A percentile compares a stretch with the other conserved stretches of the same genome.
Evolutionary conservation across 352 stramenopile species (phyloP).

Genomic region (Pythium dissimile): DNA sequence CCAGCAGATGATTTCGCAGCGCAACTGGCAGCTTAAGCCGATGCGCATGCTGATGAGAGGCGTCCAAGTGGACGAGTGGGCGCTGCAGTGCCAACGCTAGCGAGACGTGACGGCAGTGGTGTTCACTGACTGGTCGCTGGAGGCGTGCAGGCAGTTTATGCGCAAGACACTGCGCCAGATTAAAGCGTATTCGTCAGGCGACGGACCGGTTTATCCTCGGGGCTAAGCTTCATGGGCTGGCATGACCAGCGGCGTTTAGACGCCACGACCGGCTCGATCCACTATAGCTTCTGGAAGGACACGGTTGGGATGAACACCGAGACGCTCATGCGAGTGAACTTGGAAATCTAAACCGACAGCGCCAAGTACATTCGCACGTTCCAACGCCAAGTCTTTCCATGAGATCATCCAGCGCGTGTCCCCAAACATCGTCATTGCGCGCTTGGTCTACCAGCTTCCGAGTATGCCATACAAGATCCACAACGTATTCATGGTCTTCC

Average conservation of each 20-base stretch:
- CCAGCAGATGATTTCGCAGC: not conserved
- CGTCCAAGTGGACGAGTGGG: not conserved
- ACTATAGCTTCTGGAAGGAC: constrained; percentile 10
- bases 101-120: not conserved
- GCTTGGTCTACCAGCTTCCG: constrained; percentile 10
- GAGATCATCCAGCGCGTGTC: constrained; percentile 7
- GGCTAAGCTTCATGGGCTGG: constrained; percentile 10
- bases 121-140: constrained; percentile 1
- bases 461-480: not conserved
- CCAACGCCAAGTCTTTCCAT: constrained; percentile 5
- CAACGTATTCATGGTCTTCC: constrained; percentile 9
- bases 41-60: not conserved
- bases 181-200: not conserved
- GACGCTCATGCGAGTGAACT: too few species aligned
- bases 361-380: too few species aligned
- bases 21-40: not conserved
- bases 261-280: not conserved
- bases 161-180: constrained; percentile 2
- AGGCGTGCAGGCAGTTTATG: not conserved
- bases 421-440: constrained; percentile 10
- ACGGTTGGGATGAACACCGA: not conserved
- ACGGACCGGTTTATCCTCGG: not conserved
- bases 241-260: constrained; percentile 8
- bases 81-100: not conserved
- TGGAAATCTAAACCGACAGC: too few species aligned